These are phyloP conservation scores for Agapanthus africanus DNA, from an alignment of 106 monocot species.

Conservation along the genomic window DNA sequence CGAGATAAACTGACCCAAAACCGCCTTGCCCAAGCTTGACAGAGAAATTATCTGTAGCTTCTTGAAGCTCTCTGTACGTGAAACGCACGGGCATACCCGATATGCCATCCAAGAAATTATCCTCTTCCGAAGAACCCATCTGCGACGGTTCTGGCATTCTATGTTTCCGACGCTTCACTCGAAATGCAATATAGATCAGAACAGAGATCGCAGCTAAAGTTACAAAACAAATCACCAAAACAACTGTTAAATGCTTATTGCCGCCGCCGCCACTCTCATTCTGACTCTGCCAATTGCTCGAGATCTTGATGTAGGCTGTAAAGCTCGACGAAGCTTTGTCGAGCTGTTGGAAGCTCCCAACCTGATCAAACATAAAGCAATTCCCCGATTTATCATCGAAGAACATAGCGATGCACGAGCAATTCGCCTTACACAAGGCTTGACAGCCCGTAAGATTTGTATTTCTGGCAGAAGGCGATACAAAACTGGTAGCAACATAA, in stretches of 20 bases:
- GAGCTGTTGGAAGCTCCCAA: conserved; percentile 49
- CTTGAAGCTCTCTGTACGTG: conserved; percentile 49
- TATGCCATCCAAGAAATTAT: conserved; percentile 49
- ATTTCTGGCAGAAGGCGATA: conserved; percentile 18
- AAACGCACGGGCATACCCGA: conserved; percentile 59
- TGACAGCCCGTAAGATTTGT: conserved; percentile 36
- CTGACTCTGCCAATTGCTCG: conserved; percentile 1
- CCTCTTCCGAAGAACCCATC: conserved; percentile 46
- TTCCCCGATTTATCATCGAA: conserved; percentile 25
- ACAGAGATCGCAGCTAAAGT: conserved; percentile 30
- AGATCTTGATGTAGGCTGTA: conserved; percentile 42
- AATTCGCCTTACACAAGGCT: conserved; percentile 42
- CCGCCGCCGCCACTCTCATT: conserved; percentile 7
- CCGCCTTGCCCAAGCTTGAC: conserved; percentile 69
- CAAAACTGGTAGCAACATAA: conserved; percentile 48
- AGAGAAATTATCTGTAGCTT: conserved; percentile 59
- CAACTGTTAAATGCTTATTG: conserved; percentile 19
- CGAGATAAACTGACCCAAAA: conserved; percentile 74
- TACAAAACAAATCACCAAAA: conserved; percentile 32
- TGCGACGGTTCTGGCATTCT: conserved; percentile 14
- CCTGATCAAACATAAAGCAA: conserved; percentile 59
- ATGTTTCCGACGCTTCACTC: conserved; percentile 16
- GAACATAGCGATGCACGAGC: conserved; percentile 68
- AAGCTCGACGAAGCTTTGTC: conserved; percentile 4
- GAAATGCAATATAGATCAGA: conserved; percentile 26